A percentile compares a stretch with the other conserved stretches of the same genome.
These are phyloP conservation scores for Artemisia argyi DNA, from an alignment of 129 eudicot species.

Conservation along the genomic window DNA sequence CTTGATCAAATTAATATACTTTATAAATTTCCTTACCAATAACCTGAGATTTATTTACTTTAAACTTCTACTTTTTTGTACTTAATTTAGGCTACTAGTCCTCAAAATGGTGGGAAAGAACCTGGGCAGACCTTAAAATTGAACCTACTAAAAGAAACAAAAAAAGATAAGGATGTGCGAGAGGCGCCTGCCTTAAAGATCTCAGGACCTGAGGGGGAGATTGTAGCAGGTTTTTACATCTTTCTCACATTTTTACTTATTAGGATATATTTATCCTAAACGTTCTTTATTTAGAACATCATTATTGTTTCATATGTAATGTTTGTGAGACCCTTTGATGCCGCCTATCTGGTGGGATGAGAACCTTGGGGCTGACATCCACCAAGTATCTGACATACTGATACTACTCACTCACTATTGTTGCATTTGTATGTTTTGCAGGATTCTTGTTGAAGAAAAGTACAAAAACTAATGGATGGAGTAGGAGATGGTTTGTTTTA, in stretches of 20 bases:
- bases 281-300: background rate
- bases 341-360: background rate
- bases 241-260: conserved; percentile 6
- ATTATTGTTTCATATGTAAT: background rate
- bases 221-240: conserved; percentile 64
- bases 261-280: background rate
- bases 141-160: conserved; percentile 52
- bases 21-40: background rate
- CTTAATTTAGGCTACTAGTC: conserved; percentile 79
- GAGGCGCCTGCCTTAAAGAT: conserved; percentile 70
- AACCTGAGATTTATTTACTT: background rate
- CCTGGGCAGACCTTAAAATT: conserved; percentile 45
- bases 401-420: conserved; percentile 1
- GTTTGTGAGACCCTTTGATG: background rate
- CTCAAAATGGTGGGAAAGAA: conserved; percentile 79
- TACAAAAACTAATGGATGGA: conserved; percentile 80
- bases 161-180: conserved; percentile 67
- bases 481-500: conserved; percentile 84
- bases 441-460: conserved; percentile 81
- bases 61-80: background rate
- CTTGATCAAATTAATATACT: background rate
- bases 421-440: conserved; percentile 23
- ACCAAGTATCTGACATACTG: background rate
- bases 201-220: conserved; percentile 87
- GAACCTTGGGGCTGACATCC: background rate